These are phyloP conservation scores for Mucor lusitanicus DNA, from an alignment of 371 early-diverging fungal genomes.

Conservation along the genomic window DNA sequence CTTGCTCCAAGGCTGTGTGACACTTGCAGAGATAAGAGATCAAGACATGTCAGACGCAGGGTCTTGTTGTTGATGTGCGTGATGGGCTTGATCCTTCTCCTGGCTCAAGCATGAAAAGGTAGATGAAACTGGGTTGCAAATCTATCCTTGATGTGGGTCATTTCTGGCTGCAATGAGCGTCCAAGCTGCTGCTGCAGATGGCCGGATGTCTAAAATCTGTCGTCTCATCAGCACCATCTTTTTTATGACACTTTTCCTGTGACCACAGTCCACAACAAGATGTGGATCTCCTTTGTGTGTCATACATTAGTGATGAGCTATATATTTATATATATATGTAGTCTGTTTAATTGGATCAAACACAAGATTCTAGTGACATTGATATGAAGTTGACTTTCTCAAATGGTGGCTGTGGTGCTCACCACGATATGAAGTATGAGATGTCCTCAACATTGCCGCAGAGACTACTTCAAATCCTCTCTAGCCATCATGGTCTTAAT, in stretches of 20 bases:
- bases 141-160: not conserved
- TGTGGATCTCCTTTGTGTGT: not conserved
- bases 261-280: not conserved
- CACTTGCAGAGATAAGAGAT: not conserved
- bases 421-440: too few relatives aligned
- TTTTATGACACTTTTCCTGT: not conserved
- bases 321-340: not conserved
- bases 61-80: not conserved
- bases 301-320: not conserved
- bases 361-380: too few relatives aligned
- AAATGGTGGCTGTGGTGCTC: too few relatives aligned
- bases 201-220: not conserved
- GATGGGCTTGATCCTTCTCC: not conserved
- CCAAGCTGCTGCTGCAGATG: not conserved
- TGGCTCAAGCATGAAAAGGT: not conserved
- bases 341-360: too few relatives aligned
- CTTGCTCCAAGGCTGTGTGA: not conserved
- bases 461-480: too few relatives aligned
- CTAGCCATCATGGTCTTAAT: too few relatives aligned
- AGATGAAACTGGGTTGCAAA: conserved; percentile 7
- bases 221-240: not conserved
- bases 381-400: too few relatives aligned
- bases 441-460: too few relatives aligned
- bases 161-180: not conserved
- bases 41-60: not conserved